A percentile compares a stretch with the other conserved stretches of the same genome.
phyloP scores from a whole-genome alignment of 306 rosid genomes.

The Castanea sativa region DNA sequence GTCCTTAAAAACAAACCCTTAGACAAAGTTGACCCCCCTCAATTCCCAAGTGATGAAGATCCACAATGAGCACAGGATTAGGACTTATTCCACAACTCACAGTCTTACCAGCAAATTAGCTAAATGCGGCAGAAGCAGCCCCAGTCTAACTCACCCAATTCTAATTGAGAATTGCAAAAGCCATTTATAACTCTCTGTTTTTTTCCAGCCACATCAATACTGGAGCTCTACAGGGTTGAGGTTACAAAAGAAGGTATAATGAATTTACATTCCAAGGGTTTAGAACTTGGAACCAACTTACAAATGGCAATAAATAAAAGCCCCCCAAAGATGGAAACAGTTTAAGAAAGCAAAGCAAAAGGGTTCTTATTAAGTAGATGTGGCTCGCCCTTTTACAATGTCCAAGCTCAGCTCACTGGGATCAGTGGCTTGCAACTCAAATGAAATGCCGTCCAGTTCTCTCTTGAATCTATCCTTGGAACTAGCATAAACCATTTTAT shows the following conservation, averaged over 20 bases:
- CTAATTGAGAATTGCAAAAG: no score
- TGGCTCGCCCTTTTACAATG: slow-evolving; percentile 65
- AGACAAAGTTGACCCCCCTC: no score
- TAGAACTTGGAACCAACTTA: neutral
- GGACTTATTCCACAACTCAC: no score
- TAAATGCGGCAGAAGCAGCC: no score
- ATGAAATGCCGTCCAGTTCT: slow-evolving; percentile 80
- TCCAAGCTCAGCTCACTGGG: slow-evolving; percentile 95
- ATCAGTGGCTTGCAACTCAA: slow-evolving; percentile 92
- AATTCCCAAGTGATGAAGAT: no score
- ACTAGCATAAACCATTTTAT: slow-evolving; percentile 95
- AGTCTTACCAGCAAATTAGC: no score
- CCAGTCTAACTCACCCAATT: no score
- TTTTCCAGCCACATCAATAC: no score
- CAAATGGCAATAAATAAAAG: slow-evolving; percentile 6
- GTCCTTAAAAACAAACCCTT: no score
- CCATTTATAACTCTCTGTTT: no score
- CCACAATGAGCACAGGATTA: no score
- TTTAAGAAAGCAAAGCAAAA: neutral
- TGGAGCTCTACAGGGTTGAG: neutral
- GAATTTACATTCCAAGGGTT: neutral
- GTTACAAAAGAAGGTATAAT: neutral
- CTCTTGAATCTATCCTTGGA: slow-evolving; percentile 93
- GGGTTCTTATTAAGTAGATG: slow-evolving; percentile 18
- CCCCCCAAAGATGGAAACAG: slow-evolving; percentile 11